Percentiles rank a stretch among this genome's conserved stretches.
phyloP scores from a whole-genome alignment of 352 stramenopile genomes.

The Aphanomyces invadans region DNA sequence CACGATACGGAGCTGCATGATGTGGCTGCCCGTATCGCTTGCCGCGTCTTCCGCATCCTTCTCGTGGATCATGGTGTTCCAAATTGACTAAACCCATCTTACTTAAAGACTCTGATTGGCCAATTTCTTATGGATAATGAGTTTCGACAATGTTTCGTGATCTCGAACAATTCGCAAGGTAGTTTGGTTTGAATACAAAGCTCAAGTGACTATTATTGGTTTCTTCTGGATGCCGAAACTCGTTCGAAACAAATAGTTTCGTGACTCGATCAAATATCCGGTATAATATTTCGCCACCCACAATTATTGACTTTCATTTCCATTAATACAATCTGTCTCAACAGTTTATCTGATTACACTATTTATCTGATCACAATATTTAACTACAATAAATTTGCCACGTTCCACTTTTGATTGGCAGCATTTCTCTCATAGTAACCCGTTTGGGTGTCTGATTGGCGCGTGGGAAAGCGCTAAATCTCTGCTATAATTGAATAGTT shows the following conservation, averaged over 20 bases:
- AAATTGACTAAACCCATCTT: neutral
- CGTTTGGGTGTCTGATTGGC: too few species aligned
- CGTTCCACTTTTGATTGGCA: too few species aligned
- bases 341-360: too few species aligned
- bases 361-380: too few species aligned
- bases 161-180: neutral
- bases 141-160: neutral
- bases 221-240: neutral
- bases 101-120: neutral
- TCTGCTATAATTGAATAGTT: too few species aligned
- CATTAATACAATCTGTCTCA: too few species aligned
- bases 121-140: neutral
- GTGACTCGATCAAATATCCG: neutral
- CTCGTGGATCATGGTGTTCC: too few species aligned
- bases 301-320: conserved; percentile 1
- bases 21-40: neutral
- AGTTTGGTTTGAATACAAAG: neutral
- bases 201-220: neutral
- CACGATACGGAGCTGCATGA: neutral
- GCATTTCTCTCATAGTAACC: too few species aligned
- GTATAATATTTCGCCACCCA: neutral
- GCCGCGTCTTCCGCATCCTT: neutral
- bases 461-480: too few species aligned
- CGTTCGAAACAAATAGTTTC: neutral
- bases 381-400: too few species aligned